Evolutionary conservation across 768 basidiomycete species (phyloP).

Genomic region (Auriscalpium vulgare): DNA sequence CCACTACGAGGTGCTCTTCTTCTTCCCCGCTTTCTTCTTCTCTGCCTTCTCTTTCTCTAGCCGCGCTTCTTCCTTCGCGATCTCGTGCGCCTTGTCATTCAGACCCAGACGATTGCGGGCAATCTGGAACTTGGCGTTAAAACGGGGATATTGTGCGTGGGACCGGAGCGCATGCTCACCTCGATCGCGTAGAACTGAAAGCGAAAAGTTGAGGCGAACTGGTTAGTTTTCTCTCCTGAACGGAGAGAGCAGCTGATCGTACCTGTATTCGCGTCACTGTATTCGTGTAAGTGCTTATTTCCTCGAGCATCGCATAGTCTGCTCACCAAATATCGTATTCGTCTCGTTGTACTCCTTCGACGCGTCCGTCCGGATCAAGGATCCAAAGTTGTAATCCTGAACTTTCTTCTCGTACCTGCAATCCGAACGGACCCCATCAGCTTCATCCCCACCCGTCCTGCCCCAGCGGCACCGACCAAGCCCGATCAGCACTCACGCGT

Average conservation of each 20-base stretch:
- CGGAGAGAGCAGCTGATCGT: slow-evolving; percentile 11
- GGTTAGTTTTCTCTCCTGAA: too few relatives aligned
- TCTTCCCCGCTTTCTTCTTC: slow-evolving; percentile 39
- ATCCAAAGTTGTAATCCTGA: slow-evolving; percentile 95
- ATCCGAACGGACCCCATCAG: neutral
- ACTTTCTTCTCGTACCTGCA: slow-evolving; percentile 81
- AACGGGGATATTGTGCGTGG: slow-evolving; percentile 1
- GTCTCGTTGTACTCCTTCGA: slow-evolving; percentile 78
- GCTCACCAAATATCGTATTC: slow-evolving; percentile 89
- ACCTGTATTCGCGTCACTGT: slow-evolving; percentile 68
- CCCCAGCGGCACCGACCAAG: too few relatives aligned
- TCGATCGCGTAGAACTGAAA: slow-evolving; percentile 89
- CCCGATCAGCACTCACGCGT: slow-evolving; percentile 36
- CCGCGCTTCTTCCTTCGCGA: slow-evolving; percentile 61
- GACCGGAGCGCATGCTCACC: slow-evolving; percentile 30
- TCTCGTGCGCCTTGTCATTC: slow-evolving; percentile 79
- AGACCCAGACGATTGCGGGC: slow-evolving; percentile 85
- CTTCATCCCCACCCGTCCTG: too few relatives aligned
- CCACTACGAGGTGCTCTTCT: slow-evolving; percentile 20
- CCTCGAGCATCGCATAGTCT: too few relatives aligned
- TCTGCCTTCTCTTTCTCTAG: slow-evolving; percentile 48
- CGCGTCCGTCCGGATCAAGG: slow-evolving; percentile 78
- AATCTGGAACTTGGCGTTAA: slow-evolving; percentile 43
- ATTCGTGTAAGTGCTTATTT: neutral
- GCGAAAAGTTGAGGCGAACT: neutral